Conservation (phyloP, 257 asterid species). For the Nicotiana undulata region DNA sequence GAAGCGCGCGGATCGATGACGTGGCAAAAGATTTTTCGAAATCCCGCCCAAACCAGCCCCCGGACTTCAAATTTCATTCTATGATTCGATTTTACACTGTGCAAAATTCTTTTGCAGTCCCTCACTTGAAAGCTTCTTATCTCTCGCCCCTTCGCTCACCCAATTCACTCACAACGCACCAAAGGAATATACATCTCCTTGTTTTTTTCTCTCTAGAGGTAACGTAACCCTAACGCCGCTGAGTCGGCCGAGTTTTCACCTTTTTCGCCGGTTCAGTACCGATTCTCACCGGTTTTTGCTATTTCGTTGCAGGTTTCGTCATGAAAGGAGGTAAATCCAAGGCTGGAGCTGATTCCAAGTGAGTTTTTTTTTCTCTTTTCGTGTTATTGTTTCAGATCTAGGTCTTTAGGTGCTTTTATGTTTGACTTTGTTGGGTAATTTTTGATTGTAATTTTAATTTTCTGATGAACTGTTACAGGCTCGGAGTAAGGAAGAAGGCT, state of each 20-base stretch:
- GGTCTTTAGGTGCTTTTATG: background rate
- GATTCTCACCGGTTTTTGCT: conserved; percentile 32
- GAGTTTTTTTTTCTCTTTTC: conserved; percentile 14
- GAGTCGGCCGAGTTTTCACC: conserved; percentile 17
- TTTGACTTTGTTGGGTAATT: background rate
- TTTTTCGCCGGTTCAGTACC: conserved; percentile 22
- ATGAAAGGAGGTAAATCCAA: conserved; percentile 80
- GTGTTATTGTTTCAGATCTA: conserved; percentile 23
- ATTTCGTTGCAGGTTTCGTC: conserved; percentile 27
- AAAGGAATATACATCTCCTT: conserved; percentile 23
- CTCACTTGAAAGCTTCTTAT: conserved; percentile 38
- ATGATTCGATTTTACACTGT: conserved; percentile 15
- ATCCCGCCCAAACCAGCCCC: conserved; percentile 87
- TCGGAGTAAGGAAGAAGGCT: conserved; percentile 57
- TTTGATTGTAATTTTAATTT: background rate
- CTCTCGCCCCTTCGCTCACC: conserved; percentile 36
- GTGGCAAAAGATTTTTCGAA: conserved; percentile 41
- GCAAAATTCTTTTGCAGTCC: conserved; percentile 28
- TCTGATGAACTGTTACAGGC: conserved; percentile 13
- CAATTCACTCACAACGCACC: conserved; percentile 26
- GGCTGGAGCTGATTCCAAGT: conserved; percentile 61
- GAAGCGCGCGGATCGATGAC: conserved; percentile 46
- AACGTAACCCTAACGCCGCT: conserved; percentile 19
- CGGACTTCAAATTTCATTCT: conserved; percentile 72
- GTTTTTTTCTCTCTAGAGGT: conserved; percentile 25